phyloP scores from a whole-genome alignment of 768 basidiomycete genomes.

The Ramaria sp. region DNA sequence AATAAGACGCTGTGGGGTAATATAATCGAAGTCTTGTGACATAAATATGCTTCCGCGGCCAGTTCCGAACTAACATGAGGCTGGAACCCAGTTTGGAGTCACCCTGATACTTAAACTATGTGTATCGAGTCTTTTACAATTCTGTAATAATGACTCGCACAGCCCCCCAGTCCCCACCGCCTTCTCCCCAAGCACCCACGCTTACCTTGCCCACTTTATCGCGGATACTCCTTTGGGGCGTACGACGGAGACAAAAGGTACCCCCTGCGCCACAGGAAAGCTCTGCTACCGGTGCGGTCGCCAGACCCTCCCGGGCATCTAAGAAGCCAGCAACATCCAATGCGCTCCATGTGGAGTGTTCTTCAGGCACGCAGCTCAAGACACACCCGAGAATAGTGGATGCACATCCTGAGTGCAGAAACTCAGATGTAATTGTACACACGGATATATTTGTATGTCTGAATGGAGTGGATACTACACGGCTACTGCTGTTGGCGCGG shows the following conservation, averaged over 20 bases:
- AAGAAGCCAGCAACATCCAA: neutral
- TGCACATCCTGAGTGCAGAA: slow-evolving; percentile 3
- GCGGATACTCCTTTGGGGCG: neutral
- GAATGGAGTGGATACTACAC: slow-evolving; percentile 25
- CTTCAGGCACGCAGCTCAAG: slow-evolving; percentile 1
- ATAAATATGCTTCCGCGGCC: neutral
- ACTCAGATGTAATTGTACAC: slow-evolving; percentile 13
- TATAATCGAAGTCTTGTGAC: neutral
- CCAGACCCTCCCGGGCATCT: neutral
- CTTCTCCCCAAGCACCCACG: neutral
- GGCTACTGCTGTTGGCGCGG: slow-evolving; percentile 24
- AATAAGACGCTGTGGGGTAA: neutral
- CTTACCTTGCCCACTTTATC: neutral
- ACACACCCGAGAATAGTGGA: slow-evolving; percentile 2
- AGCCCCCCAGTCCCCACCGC: neutral
- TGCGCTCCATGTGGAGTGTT: neutral
- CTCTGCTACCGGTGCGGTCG: neutral
- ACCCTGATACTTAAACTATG: neutral
- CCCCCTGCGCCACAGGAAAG: neutral
- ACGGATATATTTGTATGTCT: slow-evolving; percentile 24
- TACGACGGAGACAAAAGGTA: neutral
- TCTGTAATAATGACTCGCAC: neutral
- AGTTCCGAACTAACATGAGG: neutral
- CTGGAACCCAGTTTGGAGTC: neutral
- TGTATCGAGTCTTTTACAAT: neutral